These are phyloP conservation scores for Diaporthe longicolla DNA, from an alignment of 2,329 filamentous ascomycete genomes.

Conservation along the genomic window DNA sequence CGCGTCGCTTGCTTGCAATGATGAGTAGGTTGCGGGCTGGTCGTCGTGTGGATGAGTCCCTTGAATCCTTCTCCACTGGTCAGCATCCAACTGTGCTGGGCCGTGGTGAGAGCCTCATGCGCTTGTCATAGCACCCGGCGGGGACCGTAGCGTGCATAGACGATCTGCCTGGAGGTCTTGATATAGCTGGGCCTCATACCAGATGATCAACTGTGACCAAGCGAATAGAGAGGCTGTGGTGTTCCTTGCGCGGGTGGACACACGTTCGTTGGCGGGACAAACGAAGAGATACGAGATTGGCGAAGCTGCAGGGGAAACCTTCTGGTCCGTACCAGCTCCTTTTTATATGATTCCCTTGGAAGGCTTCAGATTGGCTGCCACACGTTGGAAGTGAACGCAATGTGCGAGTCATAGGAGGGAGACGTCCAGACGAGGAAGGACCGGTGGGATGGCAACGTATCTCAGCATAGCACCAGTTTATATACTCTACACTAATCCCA, in stretches of 20 bases:
- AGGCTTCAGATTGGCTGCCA: conserved; percentile 31
- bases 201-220: not conserved
- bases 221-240: not conserved
- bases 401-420: conserved; percentile 33
- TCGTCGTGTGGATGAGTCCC: not conserved
- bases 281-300: conserved; percentile 21
- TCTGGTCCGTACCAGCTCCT: conserved; percentile 4
- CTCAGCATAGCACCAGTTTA: conserved; percentile 22
- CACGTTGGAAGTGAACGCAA: conserved; percentile 12
- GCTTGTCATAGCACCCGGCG: not conserved
- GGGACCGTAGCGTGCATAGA: not conserved
- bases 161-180: not conserved
- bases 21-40: not conserved
- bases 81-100: conserved; percentile 15
- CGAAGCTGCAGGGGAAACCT: conserved; percentile 5
- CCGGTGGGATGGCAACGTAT: conserved; percentile 25
- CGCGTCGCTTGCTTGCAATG: not conserved
- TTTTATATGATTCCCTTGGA: conserved; percentile 28
- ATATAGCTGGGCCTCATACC: conserved; percentile 14
- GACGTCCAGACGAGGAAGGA: conserved; percentile 1
- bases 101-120: conserved; percentile 1
- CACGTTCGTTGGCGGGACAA: conserved; percentile 7
- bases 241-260: not conserved
- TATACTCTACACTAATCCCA: conserved; percentile 39
- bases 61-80: conserved; percentile 4